Conservation (phyloP, 768 basidiomycete species). For the Calvatia gigantea region DNA sequence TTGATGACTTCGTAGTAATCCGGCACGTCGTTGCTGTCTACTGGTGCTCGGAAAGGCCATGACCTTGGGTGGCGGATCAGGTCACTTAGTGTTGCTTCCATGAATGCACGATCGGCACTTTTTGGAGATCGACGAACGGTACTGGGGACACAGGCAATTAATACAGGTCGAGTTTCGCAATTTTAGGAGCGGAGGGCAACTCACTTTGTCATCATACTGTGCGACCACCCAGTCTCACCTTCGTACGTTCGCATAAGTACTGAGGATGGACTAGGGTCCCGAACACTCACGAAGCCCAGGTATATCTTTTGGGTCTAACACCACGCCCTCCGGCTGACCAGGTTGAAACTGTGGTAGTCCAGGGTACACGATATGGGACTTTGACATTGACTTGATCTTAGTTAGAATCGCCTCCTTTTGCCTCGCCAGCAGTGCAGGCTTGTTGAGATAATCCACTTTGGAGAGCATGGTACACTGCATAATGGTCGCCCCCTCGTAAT, state of each 20-base stretch:
- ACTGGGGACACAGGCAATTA: slow-evolving; percentile 19
- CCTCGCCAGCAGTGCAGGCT: slow-evolving; percentile 63
- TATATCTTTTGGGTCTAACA: slow-evolving; percentile 71
- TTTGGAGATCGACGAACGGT: slow-evolving; percentile 31
- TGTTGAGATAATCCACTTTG: slow-evolving; percentile 86
- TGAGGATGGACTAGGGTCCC: neutral
- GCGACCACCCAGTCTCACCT: slow-evolving; percentile 94
- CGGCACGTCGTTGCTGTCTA: slow-evolving; percentile 70
- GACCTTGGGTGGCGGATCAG: slow-evolving; percentile 73
- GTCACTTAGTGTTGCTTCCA: slow-evolving; percentile 78
- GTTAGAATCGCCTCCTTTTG: slow-evolving; percentile 89
- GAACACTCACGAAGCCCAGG: slow-evolving; percentile 75
- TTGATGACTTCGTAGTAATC: slow-evolving; percentile 92
- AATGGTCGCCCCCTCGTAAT: slow-evolving; percentile 98
- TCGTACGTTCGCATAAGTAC: neutral
- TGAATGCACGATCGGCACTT: slow-evolving; percentile 57
- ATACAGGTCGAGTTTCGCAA: neutral
- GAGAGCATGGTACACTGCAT: slow-evolving; percentile 98
- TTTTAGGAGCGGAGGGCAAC: slow-evolving; percentile 19
- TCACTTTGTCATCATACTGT: slow-evolving; percentile 72
- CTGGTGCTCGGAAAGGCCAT: slow-evolving; percentile 88
- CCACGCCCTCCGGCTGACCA: slow-evolving; percentile 45
- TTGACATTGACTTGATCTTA: slow-evolving; percentile 85
- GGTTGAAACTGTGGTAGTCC: slow-evolving; percentile 77
- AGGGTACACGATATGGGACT: slow-evolving; percentile 79